Percentiles rank a stretch among this genome's conserved stretches.
These are phyloP conservation scores for Botrytis fabae DNA, from an alignment of 2,329 filamentous ascomycete species.

Conservation along the genomic window DNA sequence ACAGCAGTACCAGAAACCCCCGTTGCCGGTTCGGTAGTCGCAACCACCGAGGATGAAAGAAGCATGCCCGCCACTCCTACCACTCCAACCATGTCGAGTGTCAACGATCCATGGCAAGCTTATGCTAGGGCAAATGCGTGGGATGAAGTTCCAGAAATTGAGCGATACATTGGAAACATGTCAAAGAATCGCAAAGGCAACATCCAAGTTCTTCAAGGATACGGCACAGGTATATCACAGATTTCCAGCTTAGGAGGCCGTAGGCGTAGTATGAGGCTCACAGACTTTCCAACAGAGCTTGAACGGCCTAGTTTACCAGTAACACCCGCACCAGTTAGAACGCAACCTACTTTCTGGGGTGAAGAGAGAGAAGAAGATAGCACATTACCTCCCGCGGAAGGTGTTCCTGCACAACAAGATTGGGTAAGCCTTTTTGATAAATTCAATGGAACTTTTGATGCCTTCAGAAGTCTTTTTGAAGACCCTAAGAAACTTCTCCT, in stretches of 20 bases:
- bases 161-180: conserved; percentile 78
- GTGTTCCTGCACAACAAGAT: conserved; percentile 82
- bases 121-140: conserved; percentile 84
- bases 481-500: conserved; percentile 8
- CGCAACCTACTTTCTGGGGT: conserved; percentile 65
- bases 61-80: conserved; percentile 48
- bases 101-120: conserved; percentile 66
- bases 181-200: conserved; percentile 59
- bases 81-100: conserved; percentile 50
- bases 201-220: conserved; percentile 41
- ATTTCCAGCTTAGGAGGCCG: conserved; percentile 36
- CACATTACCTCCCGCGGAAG: conserved; percentile 72
- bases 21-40: conserved; percentile 43
- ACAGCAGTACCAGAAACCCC: conserved; percentile 31
- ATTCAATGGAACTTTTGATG: conserved; percentile 16
- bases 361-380: conserved; percentile 50
- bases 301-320: conserved; percentile 89
- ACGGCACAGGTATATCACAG: conserved; percentile 38
- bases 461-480: conserved; percentile 19
- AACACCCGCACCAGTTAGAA: conserved; percentile 77
- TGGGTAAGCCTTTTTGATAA: conserved; percentile 77
- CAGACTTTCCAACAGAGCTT: conserved; percentile 80
- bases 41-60: conserved; percentile 44
- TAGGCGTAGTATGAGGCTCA: conserved; percentile 64
- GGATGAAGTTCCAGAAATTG: conserved; percentile 89